Evolutionary conservation across 2,329 filamentous ascomycete genomes (phyloP).

Genomic region (Blastomyces silverae): DNA sequence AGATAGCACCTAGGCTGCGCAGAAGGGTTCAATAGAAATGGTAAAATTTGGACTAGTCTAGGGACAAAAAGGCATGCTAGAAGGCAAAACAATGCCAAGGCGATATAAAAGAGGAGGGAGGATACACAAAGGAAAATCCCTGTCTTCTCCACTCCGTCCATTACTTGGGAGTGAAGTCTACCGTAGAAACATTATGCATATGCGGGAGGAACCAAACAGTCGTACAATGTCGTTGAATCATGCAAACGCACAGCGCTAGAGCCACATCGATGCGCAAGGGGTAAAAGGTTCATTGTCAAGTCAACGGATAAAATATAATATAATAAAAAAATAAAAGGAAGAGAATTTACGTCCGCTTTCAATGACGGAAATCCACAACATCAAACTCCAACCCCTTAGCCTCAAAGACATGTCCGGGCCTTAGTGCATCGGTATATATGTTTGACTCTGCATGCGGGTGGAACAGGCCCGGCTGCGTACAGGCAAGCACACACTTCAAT

Average conservation of each 20-base stretch:
- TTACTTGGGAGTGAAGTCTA: neutral
- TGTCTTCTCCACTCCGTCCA: neutral
- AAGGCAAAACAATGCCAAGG: neutral
- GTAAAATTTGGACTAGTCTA: neutral
- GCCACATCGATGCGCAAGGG: neutral
- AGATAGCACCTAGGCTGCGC: neutral
- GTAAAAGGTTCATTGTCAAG: neutral
- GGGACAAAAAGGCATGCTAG: neutral
- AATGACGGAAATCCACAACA: constrained; percentile 55
- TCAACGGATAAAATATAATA: neutral
- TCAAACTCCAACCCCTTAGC: constrained; percentile 59
- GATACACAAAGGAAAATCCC: neutral
- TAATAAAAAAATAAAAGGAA: neutral
- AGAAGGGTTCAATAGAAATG: neutral
- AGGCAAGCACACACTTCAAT: constrained; percentile 73
- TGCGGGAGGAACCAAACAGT: neutral
- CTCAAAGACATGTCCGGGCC: constrained; percentile 66
- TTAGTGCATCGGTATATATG: constrained; percentile 68
- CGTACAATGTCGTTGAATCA: neutral
- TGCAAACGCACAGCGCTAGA: neutral
- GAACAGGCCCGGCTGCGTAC: constrained; percentile 71
- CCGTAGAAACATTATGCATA: neutral
- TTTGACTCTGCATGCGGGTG: constrained; percentile 67
- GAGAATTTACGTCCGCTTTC: neutral
- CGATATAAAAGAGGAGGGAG: neutral